A percentile compares a stretch with the other conserved stretches of the same genome.
These are phyloP conservation scores for Cystoisospora suis DNA, from an alignment of 169 alveolate species.

Conservation along the genomic window DNA sequence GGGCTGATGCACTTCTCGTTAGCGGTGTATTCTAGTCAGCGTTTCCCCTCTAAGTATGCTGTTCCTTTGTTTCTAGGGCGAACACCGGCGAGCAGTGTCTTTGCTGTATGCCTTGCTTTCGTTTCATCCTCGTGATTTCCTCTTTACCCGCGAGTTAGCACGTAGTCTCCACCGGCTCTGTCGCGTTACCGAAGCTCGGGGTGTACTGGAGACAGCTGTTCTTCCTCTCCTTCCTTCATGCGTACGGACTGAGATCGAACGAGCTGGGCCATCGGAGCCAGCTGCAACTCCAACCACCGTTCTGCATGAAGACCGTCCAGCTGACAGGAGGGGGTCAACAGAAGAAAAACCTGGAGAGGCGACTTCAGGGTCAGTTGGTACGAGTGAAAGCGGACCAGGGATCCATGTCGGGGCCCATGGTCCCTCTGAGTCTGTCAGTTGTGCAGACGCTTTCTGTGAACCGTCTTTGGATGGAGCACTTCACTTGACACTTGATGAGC, in stretches of 20 bases:
- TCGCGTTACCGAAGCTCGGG: background rate
- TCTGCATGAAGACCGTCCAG: too few relatives aligned
- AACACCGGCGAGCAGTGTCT: background rate
- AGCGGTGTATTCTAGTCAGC: background rate
- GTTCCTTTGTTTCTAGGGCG: background rate
- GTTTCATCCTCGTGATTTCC: background rate
- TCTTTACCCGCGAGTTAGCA: background rate
- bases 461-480: too few relatives aligned
- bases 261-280: too few relatives aligned
- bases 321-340: too few relatives aligned
- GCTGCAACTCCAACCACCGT: too few relatives aligned
- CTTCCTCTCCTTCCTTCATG: background rate
- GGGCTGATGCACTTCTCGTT: background rate
- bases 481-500: too few relatives aligned
- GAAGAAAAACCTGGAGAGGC: too few relatives aligned
- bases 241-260: background rate
- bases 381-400: too few relatives aligned
- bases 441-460: too few relatives aligned
- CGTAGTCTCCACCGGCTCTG: background rate
- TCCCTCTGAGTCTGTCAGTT: too few relatives aligned
- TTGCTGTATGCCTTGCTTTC: background rate
- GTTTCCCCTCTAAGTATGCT: background rate
- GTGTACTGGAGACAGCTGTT: background rate
- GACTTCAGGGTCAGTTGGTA: too few relatives aligned
- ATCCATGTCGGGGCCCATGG: too few relatives aligned